Evolutionary conservation across 306 rosid species (phyloP), one percentile per base, ranked within the genome.

Genomic region (Chamaecrista fasciculata): DNA sequence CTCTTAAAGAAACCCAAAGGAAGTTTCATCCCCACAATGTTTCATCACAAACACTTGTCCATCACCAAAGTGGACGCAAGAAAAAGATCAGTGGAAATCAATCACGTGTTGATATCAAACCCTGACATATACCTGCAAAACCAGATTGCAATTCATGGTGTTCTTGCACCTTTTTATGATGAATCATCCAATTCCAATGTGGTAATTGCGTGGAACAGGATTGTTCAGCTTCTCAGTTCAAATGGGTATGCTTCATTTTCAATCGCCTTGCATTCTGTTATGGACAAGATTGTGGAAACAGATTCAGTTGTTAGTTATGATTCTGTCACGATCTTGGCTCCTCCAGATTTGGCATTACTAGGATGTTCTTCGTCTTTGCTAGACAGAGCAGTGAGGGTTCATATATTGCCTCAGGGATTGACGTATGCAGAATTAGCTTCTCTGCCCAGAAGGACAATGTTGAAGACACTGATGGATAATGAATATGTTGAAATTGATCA

Each of bases 291-390:
- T n/a, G n/a, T n/a, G n/a, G n/a, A n/a, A 67, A 72, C 28, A 18
- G 89, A 87, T 16, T 56, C 80, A 3, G 19, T 11, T 31, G n/a
- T n/a, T n/a, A 36, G 61, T 26, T 77, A 72, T 71, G 57, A 5
- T 34, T 81, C 83, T 1, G 76, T 39, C 1, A 92, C 98, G 1
- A 60, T 92, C 9, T 92, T 89, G 37, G 91, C 86, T 43, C 98
- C 98, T 20, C 89, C 83, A 8, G 86, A 79, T 64, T 71, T 87
- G 57, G 50, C 61, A 7, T 18, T 84, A 1, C 51, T 82, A 0
- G 76, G 79, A 18, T 77, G 65, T 67, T 80, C 89, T 60, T 67
- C 76, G 0, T 37, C 62, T 8, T 46, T 81, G 60, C 85, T 89
- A 65, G 71, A 79, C 48, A 82, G 77, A 65, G 68, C 80, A 2